Conservation (phyloP, 2,329 filamentous ascomycete species). For the Plectosphaerella sp. region DNA sequence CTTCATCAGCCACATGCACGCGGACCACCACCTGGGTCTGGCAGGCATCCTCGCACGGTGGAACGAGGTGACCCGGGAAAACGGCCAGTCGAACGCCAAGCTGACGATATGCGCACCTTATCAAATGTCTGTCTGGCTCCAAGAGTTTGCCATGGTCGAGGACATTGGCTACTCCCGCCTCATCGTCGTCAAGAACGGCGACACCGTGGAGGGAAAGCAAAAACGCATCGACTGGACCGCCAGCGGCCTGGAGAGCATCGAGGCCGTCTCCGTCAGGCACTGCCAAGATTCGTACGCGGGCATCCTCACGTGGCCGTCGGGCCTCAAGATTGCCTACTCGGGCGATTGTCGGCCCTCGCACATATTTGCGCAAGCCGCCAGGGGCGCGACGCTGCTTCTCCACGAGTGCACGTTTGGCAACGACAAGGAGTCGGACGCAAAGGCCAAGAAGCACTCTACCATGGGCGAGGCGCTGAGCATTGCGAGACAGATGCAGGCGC, state of each 20-base stretch:
- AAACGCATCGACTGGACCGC: constrained; percentile 27
- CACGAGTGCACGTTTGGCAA: constrained; percentile 97
- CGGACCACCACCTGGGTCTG: constrained; percentile 90
- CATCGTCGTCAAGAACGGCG: constrained; percentile 18
- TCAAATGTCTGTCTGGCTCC: constrained; percentile 71
- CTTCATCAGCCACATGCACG: constrained; percentile 94
- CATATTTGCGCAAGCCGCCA: constrained; percentile 66
- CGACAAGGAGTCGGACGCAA: constrained; percentile 71
- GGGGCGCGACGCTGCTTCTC: constrained; percentile 74
- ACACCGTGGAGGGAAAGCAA: constrained; percentile 15
- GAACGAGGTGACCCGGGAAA: constrained; percentile 51
- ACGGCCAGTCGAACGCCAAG: constrained; percentile 23
- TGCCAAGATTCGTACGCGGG: constrained; percentile 76
- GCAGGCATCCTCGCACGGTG: constrained; percentile 78
- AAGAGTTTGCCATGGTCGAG: constrained; percentile 76
- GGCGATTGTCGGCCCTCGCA: constrained; percentile 84
- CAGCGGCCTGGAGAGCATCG: constrained; percentile 62
- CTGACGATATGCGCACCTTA: constrained; percentile 66
- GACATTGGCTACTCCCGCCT: constrained; percentile 63
- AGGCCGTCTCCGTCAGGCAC: constrained; percentile 67
- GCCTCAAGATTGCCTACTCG: constrained; percentile 86
- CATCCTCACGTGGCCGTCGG: constrained; percentile 71
- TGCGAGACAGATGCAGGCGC: constrained; percentile 72
- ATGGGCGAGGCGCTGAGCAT: constrained; percentile 79
- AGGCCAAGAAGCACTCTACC: constrained; percentile 87